phyloP scores from a whole-genome alignment of 257 asterid species.

The Misopates orontium region DNA sequence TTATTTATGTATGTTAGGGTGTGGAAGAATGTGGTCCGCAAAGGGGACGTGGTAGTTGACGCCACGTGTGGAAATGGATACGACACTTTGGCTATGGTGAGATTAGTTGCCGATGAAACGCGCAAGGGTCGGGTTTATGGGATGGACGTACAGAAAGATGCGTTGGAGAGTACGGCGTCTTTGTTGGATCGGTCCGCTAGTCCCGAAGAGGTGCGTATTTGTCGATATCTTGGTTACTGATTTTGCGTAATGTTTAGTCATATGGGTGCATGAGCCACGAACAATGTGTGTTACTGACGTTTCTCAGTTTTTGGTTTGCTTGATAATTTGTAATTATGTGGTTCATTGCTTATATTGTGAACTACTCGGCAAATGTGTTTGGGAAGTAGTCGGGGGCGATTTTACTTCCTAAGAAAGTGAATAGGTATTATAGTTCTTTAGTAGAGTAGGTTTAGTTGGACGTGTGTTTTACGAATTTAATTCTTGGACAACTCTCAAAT shows the following conservation, averaged over 20 bases:
- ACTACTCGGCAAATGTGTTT: not conserved
- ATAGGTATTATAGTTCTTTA: not conserved
- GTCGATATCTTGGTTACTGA: not conserved
- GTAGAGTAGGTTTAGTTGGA: conserved; percentile 9
- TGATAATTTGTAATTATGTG: too few species aligned
- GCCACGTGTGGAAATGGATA: conserved; percentile 98
- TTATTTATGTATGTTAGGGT: conserved; percentile 41
- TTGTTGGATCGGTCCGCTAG: conserved; percentile 61
- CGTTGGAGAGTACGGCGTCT: conserved; percentile 68
- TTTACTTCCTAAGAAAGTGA: not conserved
- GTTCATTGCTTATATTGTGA: not conserved
- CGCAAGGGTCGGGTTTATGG: conserved; percentile 70
- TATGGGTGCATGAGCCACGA: not conserved
- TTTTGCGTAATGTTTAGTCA: not conserved
- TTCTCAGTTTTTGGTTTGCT: too few species aligned
- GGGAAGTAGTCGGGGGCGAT: not conserved
- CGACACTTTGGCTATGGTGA: conserved; percentile 75
- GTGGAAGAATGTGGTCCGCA: conserved; percentile 75
- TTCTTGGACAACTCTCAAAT: not conserved
- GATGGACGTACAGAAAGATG: conserved; percentile 83
- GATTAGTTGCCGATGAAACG: conserved; percentile 56
- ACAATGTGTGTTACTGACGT: too few species aligned
- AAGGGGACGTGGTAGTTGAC: conserved; percentile 81
- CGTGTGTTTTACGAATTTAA: not conserved
- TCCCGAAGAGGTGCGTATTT: conserved; percentile 52